A percentile compares a stretch with the other conserved stretches of the same genome.
These are phyloP conservation scores for Aureobasidium pullulans DNA, from an alignment of 2,329 filamentous ascomycete genomes.

Conservation along the genomic window DNA sequence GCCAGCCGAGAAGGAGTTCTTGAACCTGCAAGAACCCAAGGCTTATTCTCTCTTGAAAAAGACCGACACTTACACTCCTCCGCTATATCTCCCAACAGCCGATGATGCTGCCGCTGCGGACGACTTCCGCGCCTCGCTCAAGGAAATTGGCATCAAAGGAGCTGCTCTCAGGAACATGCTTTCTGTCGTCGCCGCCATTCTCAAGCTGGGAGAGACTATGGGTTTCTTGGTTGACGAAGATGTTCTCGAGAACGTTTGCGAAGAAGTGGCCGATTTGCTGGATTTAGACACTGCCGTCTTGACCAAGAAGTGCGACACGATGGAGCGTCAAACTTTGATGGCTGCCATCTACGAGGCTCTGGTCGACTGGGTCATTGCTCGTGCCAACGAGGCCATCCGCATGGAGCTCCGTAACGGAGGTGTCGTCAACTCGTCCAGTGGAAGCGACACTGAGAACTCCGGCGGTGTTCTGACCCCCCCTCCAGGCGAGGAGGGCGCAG, in stretches of 20 bases:
- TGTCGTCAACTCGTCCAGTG: constrained; percentile 60
- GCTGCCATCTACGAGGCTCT: constrained; percentile 86
- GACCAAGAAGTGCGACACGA: constrained; percentile 67
- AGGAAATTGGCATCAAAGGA: constrained; percentile 90
- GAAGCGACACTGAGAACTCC: constrained; percentile 39
- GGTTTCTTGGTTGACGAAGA: constrained; percentile 82
- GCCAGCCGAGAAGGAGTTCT: constrained; percentile 77
- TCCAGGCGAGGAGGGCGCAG: constrained; percentile 63
- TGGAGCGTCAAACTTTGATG: constrained; percentile 76
- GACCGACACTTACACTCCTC: constrained; percentile 79
- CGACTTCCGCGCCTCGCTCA: constrained; percentile 80
- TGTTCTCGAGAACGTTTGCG: constrained; percentile 73
- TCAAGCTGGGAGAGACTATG: constrained; percentile 87
- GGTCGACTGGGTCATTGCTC: constrained; percentile 87
- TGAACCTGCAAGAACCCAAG: constrained; percentile 70
- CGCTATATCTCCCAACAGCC: constrained; percentile 81
- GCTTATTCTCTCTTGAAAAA: constrained; percentile 71
- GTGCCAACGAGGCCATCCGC: constrained; percentile 79
- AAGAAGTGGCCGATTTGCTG: constrained; percentile 80
- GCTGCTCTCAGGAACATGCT: constrained; percentile 73
- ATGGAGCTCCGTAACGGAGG: constrained; percentile 62
- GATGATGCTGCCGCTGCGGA: constrained; percentile 91
- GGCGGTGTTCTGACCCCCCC: constrained; percentile 56
- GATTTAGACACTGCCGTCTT: constrained; percentile 82
- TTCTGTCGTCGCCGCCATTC: constrained; percentile 72